Base-by-base conservation (phyloP, 2,329 filamentous ascomycete genomes). In the Colletotrichum tofieldiae region DNA sequence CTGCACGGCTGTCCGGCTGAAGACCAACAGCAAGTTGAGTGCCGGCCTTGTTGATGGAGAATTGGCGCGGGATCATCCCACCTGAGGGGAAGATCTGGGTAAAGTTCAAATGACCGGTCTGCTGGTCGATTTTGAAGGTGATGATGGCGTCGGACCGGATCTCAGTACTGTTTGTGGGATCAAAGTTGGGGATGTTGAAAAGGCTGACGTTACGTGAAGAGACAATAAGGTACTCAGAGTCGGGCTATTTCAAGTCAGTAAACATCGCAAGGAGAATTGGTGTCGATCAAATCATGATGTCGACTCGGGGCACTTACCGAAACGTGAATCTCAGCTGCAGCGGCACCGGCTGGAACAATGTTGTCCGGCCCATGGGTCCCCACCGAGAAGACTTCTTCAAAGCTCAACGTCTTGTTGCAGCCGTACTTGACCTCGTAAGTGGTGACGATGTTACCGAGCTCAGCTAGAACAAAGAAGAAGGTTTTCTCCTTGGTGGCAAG, bases 31-130 rank as follows among this genome's bases (percentile, higher is more conserved):
- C 93, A 5, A 94, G 81, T 71, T 92, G 81, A 65, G 86, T 86
- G 0, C 92, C 93, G 8, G 86, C 87, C 72, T 85, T 86, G 79
- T 92, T 94, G 68, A 94, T 81, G 59, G 86, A 88, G 78, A 94
- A 92, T 35, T 93, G 91, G 23, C 93, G 87, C 0, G 93, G 93
- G 66, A 86, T 87, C 6, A 82, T 80, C 2, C 93, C 93, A 59
- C 91, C 91, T 0, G 90, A 87, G 0, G 92, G 85, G 18, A 86
- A 86, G 23, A 90, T 84, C 75, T 92, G 87, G 1, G 89, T 79
- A 71, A 89, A 86, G 1, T 77, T 80, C 29, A 94, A 83, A 1
- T 81, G 83, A 8, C 91, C 92, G 23, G 86, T 87, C 14, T 77
- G 73, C 1, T 77, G 73, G 75, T 90, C 81, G 74, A 93, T 87